Conservation (phyloP, 2,329 filamentous ascomycete species). For the Xylariaceae sp. region DNA sequence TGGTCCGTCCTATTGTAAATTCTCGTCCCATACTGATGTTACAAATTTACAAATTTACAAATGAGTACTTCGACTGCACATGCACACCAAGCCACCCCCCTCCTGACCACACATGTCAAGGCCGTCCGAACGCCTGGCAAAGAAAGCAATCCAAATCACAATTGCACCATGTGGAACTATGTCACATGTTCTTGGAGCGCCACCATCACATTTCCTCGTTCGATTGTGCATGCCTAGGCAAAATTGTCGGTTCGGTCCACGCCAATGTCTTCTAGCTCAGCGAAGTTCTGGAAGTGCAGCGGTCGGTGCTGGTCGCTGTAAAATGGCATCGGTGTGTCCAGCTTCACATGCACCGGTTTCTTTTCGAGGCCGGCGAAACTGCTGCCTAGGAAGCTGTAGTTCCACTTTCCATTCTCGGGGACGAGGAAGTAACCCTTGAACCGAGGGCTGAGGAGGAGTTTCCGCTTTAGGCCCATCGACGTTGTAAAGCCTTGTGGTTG, state of each 20-base stretch:
- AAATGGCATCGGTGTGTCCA: slow-evolving; percentile 86
- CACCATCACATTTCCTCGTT: not conserved
- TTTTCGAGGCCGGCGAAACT: slow-evolving; percentile 87
- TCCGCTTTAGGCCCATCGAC: slow-evolving; percentile 90
- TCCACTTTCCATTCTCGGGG: slow-evolving; percentile 87
- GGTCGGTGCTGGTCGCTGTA: slow-evolving; percentile 92
- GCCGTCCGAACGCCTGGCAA: not conserved
- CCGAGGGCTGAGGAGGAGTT: slow-evolving; percentile 87
- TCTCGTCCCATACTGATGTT: too few relatives aligned
- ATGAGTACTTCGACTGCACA: too few relatives aligned
- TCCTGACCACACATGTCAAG: too few relatives aligned
- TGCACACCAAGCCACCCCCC: too few relatives aligned
- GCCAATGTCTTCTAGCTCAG: slow-evolving; percentile 94
- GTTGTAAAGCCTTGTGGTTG: slow-evolving; percentile 92
- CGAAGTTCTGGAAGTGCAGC: slow-evolving; percentile 95
- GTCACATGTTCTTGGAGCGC: not conserved
- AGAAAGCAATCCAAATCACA: not conserved
- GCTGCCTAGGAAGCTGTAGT: slow-evolving; percentile 97
- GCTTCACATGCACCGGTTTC: slow-evolving; percentile 84
- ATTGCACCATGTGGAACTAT: not conserved
- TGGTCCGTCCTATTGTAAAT: too few relatives aligned
- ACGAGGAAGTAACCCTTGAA: slow-evolving; percentile 96
- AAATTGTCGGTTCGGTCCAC: slow-evolving; percentile 93
- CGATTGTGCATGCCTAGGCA: slow-evolving; percentile 54
- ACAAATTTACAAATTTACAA: too few relatives aligned